Evolutionary conservation across 1,284 basidiomycete genomes (phyloP).

Genomic region (Ceratobasidium sp.): DNA sequence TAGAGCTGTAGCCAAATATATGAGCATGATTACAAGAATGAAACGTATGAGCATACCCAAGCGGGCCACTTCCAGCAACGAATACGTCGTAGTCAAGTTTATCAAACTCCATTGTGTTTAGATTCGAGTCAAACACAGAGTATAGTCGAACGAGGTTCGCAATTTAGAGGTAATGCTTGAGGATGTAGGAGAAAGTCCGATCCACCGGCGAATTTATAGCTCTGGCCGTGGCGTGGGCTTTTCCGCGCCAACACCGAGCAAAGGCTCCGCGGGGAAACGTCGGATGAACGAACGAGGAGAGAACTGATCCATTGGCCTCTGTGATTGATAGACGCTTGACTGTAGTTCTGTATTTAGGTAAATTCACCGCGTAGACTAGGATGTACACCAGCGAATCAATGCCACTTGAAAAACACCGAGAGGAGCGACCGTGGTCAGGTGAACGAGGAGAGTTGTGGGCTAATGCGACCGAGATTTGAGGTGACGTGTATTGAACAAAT

Average conservation of each 20-base stretch:
- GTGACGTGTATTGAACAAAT: no score
- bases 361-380: background rate
- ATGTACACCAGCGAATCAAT: no score
- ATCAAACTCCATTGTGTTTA: background rate
- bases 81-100: slow-evolving; percentile 12
- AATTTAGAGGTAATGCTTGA: background rate
- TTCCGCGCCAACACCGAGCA: background rate
- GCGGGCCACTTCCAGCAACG: slow-evolving; percentile 15
- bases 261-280: background rate
- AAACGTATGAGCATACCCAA: slow-evolving; percentile 11
- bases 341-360: background rate
- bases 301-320: background rate
- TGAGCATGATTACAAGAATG: background rate
- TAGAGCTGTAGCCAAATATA: background rate
- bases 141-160: background rate
- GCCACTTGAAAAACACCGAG: no score
- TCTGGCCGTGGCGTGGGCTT: background rate
- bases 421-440: no score
- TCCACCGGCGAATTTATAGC: slow-evolving; percentile 8
- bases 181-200: background rate
- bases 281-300: background rate
- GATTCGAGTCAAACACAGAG: background rate
- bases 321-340: background rate
- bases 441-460: no score
- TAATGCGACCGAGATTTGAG: no score